phyloP scores from a whole-genome alignment of 2,329 filamentous ascomycete species.

The Trichoderma atrobrunneum region DNA sequence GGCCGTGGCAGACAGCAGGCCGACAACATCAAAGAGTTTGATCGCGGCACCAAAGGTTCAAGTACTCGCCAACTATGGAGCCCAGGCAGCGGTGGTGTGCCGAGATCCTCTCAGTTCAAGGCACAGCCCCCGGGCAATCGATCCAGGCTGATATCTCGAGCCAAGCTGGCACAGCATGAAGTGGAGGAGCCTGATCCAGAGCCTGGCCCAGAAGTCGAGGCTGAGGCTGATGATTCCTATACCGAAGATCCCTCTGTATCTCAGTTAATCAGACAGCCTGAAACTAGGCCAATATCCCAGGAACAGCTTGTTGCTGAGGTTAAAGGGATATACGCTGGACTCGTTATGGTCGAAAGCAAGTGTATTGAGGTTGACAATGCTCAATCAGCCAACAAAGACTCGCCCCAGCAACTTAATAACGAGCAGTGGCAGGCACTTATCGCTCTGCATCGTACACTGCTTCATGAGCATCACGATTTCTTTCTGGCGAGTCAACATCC shows the following conservation, averaged over 20 bases:
- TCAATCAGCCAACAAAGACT: constrained; percentile 46
- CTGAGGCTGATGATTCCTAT: not conserved
- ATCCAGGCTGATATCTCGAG: not conserved
- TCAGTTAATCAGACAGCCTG: constrained; percentile 43
- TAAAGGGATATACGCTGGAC: constrained; percentile 76
- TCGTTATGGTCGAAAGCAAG: constrained; percentile 84
- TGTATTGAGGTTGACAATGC: constrained; percentile 79
- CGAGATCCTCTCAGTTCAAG: constrained; percentile 10
- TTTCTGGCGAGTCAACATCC: constrained; percentile 87
- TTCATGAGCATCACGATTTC: constrained; percentile 83
- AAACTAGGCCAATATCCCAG: constrained; percentile 68
- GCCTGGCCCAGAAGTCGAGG: not conserved
- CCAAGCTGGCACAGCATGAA: not conserved
- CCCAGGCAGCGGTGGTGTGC: constrained; percentile 24
- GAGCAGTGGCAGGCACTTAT: constrained; percentile 86
- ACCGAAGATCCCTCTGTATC: constrained; percentile 1
- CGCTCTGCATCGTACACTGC: constrained; percentile 72
- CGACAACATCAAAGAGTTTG: constrained; percentile 24
- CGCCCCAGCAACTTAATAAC: constrained; percentile 47
- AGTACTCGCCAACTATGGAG: constrained; percentile 31
- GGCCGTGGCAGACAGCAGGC: constrained; percentile 21
- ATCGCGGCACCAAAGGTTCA: constrained; percentile 26
- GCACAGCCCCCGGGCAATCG: not conserved
- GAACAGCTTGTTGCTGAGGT: constrained; percentile 79
- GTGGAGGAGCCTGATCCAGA: not conserved